phyloP scores from a whole-genome alignment of 2,329 filamentous ascomycete species.

The Pseudocercospora musae region DNA sequence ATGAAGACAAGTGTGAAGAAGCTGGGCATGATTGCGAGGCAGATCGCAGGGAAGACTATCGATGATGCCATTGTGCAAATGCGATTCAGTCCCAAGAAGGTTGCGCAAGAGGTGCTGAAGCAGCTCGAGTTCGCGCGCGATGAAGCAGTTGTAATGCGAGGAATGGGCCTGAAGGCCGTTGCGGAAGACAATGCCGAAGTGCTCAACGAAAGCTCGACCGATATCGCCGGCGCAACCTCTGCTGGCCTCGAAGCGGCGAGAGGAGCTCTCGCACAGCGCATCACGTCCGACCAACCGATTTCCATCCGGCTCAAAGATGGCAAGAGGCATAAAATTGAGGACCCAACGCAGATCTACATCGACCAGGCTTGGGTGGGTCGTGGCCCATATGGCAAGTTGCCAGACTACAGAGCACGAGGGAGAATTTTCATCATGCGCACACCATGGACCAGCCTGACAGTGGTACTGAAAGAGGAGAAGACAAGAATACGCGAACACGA shows the following conservation, averaged over 20 bases:
- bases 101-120: constrained; percentile 72
- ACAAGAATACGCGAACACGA: constrained; percentile 77
- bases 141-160: constrained; percentile 71
- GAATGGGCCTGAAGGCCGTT: constrained; percentile 69
- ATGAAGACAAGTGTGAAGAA: constrained; percentile 91
- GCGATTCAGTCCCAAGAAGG: constrained; percentile 92
- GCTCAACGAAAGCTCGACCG: constrained; percentile 11
- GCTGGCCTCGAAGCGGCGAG: constrained; percentile 1
- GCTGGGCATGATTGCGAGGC: constrained; percentile 76
- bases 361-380: constrained; percentile 90
- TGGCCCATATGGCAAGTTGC: constrained; percentile 58
- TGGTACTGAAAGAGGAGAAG: constrained; percentile 90
- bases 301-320: constrained; percentile 73
- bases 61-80: constrained; percentile 94
- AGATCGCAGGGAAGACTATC: constrained; percentile 90
- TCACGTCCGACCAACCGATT: constrained; percentile 33
- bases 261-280: background rate
- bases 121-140: constrained; percentile 80
- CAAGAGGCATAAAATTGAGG: constrained; percentile 64
- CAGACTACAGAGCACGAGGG: constrained; percentile 74
- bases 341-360: constrained; percentile 82
- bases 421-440: constrained; percentile 64
- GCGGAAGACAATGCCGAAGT: constrained; percentile 16
- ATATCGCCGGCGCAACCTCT: constrained; percentile 6
- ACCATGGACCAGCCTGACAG: constrained; percentile 69